Evolutionary conservation across 176 grass and related monocot genomes (phyloP), one percentile per base, ranked within the genome.

Genomic region (Aegilops sharonensis): DNA sequence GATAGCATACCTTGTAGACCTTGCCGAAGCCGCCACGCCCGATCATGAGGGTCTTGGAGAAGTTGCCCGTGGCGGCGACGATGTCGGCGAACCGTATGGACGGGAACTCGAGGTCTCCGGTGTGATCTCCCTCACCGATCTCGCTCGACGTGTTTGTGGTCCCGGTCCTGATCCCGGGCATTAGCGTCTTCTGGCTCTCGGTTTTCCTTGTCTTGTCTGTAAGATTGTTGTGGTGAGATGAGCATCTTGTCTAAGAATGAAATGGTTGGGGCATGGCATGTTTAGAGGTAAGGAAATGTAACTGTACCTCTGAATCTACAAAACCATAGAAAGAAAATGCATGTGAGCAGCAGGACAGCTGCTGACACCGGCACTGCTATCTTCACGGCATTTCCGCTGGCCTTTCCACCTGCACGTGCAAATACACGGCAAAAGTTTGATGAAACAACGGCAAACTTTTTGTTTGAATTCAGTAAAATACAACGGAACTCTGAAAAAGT

Each of bases 21-120:
- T 77, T 86, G 7, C 86, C 92, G 39, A 94, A 94, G 56, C 92
- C 89, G 14, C 89, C 92, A 0, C 90, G 87, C 0, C 92, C 92
- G 0, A 94, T 78, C 72, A 88, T 78, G 59, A 27, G 71, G 20
- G 72, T 3, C 11, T 69, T 78, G 7, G 87, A 90, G 78, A 94
- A 94, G 50, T 94, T 81, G 48, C 54, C 25, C 9, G 93, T 94
- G 6, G 90, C 87, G 1, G 71, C 48, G 0, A 73, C 61, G 11
- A 94, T 87, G 8, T 74, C 86, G 3, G 70, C 70, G 37, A 94
- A 90, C 4, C 59, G 64, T 21, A 94, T 82, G 14, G 83, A 80
- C 6, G 87, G 80, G 31, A 89, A 84, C 39, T 92, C 90, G 8
- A 56, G 64, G 25, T 87, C 84, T 54, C 72, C 64, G 8, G 31